Evolutionary conservation across 345 rosid species (phyloP), one percentile per base, ranked within the genome.

Genomic region (Citrus sinensis): DNA sequence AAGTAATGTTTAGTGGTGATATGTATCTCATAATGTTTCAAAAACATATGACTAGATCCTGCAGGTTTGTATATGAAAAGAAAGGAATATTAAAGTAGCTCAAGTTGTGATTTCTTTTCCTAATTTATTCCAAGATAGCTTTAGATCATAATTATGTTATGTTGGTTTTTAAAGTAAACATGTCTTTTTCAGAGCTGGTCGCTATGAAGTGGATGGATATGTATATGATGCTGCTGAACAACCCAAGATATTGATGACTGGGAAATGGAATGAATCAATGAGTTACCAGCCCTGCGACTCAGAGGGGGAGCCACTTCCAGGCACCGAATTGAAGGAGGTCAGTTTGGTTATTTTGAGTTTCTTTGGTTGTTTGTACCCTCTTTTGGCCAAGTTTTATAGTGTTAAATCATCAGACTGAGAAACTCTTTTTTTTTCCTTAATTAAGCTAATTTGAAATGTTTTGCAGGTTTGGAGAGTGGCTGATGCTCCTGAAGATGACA

Each of bases 151-250:
- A 34, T 56, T 25, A 10, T 54, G 30, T 37, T 65, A 25, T 59
- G 74, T 25, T 16, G 68, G 17, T 37, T 56, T 65, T 40, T 25
- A 70, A 46, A n/a, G 51, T 25, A 46, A 34, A 66, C 64, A 13
- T 8, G 61, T 77, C 68, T 67, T 83, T 80, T 77, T 78, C 89
- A 92, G 97, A 71, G 85, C 95, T 89, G 97, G 97, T 79, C 94
- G 95, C 55, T 91, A 90, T 80, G 97, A 93, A 84, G 93, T 93
- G 80, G 95, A 93, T 71, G 97, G 97, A 67, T 93, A 93, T 80
- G 93, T 93, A 29, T 93, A 90, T 67, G 89, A 90, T 80, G 86
- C 94, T 58, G 71, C 84, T 69, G 97, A 92, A 91, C 95, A 92
- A 80, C 97, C 97, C 34, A 89, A 92, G 91, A 86, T 92, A 65